Evolutionary conservation across 225 moss, liverwort and hornwort species (phyloP).

Genomic region (Antitrichia curtipendula): DNA sequence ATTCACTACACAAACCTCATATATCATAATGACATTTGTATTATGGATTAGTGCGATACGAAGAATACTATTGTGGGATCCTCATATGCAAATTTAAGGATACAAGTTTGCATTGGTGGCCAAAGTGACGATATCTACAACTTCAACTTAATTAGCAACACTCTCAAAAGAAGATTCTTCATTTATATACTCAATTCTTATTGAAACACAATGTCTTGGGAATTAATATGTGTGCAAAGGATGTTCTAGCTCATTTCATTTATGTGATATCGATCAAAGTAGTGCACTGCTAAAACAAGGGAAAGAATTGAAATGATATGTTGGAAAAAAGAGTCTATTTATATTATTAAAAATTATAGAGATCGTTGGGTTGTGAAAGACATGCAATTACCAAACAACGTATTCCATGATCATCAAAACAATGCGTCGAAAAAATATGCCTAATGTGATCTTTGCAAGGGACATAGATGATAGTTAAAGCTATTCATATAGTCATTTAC

Average conservation of each 20-base stretch:
- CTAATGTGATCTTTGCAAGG: rapidly evolving
- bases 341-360: neutral
- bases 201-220: no score
- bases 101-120: neutral
- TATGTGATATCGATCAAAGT: neutral
- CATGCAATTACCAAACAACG: neutral
- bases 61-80: neutral
- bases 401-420: neutral
- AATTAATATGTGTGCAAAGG: no score
- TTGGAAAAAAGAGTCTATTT: neutral
- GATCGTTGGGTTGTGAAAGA: rapidly evolving
- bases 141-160: neutral
- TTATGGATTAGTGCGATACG: neutral
- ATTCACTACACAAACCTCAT: neutral
- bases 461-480: no score
- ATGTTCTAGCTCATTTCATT: neutral
- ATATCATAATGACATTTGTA: neutral
- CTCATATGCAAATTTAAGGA: neutral
- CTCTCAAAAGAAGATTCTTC: neutral
- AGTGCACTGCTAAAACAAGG: no score
- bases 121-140: neutral
- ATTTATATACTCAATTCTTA: no score
- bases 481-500: neutral
- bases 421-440: rapidly evolving
- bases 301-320: neutral